Evolutionary conservation across 768 basidiomycete species (phyloP).

Genomic region (Mycena chlorophos): DNA sequence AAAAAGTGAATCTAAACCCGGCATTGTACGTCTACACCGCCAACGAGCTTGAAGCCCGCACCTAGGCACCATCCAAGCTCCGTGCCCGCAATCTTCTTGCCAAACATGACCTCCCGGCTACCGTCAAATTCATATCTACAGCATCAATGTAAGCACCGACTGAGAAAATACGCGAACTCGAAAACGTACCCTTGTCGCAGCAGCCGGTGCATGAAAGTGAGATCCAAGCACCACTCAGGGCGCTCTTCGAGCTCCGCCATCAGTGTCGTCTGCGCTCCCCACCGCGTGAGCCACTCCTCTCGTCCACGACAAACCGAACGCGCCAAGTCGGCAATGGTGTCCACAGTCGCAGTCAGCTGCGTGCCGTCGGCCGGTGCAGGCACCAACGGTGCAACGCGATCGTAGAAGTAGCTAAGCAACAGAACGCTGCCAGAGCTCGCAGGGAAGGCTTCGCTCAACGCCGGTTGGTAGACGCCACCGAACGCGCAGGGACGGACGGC

Average conservation of each 20-base stretch:
- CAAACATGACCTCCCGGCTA: conserved; percentile 67
- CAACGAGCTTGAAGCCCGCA: conserved; percentile 76
- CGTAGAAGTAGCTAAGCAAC: conserved; percentile 97
- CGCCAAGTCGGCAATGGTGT: conserved; percentile 63
- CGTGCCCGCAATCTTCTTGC: conserved; percentile 84
- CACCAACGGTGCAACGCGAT: conserved; percentile 83
- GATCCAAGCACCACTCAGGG: conserved; percentile 93
- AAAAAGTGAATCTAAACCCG: conserved; percentile 35
- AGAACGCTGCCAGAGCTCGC: conserved; percentile 68
- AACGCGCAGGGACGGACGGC: conserved; percentile 94
- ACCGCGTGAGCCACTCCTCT: conserved; percentile 55
- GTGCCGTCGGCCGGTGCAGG: conserved; percentile 16
- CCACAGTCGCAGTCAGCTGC: conserved; percentile 6
- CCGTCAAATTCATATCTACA: conserved; percentile 75
- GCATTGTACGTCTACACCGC: conserved; percentile 59
- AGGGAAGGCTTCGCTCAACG: conserved; percentile 84
- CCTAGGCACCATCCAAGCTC: conserved; percentile 95
- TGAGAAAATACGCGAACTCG: no score
- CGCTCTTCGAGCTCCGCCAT: conserved; percentile 72
- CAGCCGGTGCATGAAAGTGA: conserved; percentile 93
- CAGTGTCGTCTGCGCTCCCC: conserved; percentile 35
- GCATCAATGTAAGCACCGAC: background rate
- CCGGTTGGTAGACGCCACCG: conserved; percentile 96
- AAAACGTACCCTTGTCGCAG: conserved; percentile 62
- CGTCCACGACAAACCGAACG: conserved; percentile 72